phyloP scores from a whole-genome alignment of 768 basidiomycete species.

The Russula compacta region DNA sequence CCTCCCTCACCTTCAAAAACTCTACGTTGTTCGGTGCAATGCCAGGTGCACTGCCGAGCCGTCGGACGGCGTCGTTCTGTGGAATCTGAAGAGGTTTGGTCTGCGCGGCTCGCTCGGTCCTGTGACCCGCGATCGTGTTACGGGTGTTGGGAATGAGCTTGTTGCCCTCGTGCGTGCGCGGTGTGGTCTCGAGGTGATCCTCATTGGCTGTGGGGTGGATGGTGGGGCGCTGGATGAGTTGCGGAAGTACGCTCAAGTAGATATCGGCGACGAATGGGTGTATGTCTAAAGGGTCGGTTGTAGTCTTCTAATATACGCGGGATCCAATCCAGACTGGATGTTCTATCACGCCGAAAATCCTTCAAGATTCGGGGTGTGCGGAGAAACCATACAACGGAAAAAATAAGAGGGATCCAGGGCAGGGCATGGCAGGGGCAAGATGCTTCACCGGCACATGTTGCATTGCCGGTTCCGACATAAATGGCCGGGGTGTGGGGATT shows the following conservation, averaged over 20 bases:
- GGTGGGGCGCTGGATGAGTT: not conserved
- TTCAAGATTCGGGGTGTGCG: no score
- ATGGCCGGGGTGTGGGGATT: not conserved
- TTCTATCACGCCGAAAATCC: no score
- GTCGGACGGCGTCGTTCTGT: not conserved
- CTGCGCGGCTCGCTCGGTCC: not conserved
- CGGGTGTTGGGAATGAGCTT: not conserved
- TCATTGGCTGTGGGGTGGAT: conserved; percentile 5
- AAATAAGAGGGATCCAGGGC: no score
- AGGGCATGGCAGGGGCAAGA: no score
- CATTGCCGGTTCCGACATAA: no score
- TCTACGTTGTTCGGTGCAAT: not conserved
- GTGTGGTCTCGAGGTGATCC: conserved; percentile 3
- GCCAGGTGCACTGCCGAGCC: not conserved
- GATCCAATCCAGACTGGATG: no score
- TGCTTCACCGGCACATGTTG: no score
- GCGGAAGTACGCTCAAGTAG: conserved; percentile 2
- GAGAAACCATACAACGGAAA: no score
- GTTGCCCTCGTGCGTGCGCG: conserved; percentile 1
- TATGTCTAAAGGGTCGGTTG: not conserved
- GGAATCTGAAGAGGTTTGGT: conserved; percentile 8
- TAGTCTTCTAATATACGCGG: not conserved
- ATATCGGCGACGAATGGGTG: conserved; percentile 11
- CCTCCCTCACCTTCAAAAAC: conserved; percentile 5
- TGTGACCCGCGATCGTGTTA: not conserved